phyloP scores from a whole-genome alignment of 2,329 filamentous ascomycete species.

The Neurospora crassa region DNA sequence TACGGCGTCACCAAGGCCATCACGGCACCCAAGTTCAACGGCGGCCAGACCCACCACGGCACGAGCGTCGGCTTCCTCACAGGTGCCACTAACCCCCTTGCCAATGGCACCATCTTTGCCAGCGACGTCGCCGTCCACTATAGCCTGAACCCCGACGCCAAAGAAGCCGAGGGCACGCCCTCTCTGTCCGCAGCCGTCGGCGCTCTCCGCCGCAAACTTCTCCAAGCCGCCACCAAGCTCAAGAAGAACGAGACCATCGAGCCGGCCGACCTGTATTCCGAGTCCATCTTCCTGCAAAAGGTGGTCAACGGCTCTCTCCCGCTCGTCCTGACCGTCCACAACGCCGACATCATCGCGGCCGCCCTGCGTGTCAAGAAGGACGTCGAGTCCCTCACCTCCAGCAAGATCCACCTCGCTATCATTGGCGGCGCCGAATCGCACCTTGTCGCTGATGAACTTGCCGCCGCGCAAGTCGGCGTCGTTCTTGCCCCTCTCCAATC shows the following conservation, averaged over 20 bases:
- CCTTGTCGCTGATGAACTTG: conserved; percentile 48
- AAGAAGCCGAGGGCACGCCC: conserved; percentile 30
- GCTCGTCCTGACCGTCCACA: conserved; percentile 50
- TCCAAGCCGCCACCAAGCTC: conserved; percentile 36
- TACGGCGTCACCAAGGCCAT: conserved; percentile 52
- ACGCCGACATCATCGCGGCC: conserved; percentile 52
- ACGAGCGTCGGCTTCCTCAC: conserved; percentile 51
- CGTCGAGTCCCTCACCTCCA: conserved; percentile 32
- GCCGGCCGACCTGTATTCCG: conserved; percentile 31
- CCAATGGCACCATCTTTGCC: conserved; percentile 41
- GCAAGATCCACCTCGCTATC: conserved; percentile 41
- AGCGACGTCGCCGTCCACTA: conserved; percentile 49
- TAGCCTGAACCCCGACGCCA: conserved; percentile 40
- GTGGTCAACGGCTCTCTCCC: conserved; percentile 45
- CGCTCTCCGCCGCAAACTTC: conserved; percentile 41
- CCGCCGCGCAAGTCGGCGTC: conserved; percentile 44
- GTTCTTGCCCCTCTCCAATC: conserved; percentile 51
- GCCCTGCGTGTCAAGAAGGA: conserved; percentile 48
- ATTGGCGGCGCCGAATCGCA: conserved; percentile 55
- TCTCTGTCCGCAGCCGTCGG: conserved; percentile 47
- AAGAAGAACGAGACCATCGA: conserved; percentile 21
- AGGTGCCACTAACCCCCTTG: conserved; percentile 34
- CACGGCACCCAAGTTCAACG: conserved; percentile 40
- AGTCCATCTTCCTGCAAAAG: conserved; percentile 39
- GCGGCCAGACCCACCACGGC: conserved; percentile 38